phyloP scores from a whole-genome alignment of 192 early-diverging fungal genomes.

The Obelidium mucronatum region DNA sequence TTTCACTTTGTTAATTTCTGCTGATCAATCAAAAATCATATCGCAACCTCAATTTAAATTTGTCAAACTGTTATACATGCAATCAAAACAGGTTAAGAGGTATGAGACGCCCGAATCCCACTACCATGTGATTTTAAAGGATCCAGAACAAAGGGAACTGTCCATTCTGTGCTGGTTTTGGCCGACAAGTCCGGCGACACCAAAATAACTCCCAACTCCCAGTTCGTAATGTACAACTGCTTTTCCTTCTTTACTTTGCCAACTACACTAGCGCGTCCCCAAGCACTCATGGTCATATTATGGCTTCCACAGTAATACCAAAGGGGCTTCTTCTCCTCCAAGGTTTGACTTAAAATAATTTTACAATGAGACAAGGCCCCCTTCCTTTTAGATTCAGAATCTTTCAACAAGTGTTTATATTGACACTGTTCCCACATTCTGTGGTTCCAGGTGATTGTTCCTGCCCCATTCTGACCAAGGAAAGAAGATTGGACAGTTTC shows the following conservation, averaged over 20 bases:
- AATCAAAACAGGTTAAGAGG: neutral
- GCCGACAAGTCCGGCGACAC: neutral
- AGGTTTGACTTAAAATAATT: constrained; percentile 19
- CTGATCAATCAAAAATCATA: too few relatives aligned
- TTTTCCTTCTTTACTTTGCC: constrained; percentile 14
- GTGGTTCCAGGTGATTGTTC: constrained; percentile 35
- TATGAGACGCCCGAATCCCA: neutral
- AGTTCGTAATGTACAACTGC: constrained; percentile 11
- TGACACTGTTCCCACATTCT: constrained; percentile 7
- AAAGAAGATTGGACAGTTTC: constrained; percentile 30
- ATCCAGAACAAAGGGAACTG: neutral
- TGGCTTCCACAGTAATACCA: constrained; percentile 30
- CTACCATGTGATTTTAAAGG: neutral
- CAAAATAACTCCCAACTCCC: constrained; percentile 26
- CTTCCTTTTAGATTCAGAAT: constrained; percentile 16
- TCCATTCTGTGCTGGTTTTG: neutral
- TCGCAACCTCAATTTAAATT: too few relatives aligned
- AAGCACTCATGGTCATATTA: constrained; percentile 36
- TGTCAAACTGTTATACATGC: neutral
- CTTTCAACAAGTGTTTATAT: constrained; percentile 20
- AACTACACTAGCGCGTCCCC: constrained; percentile 11
- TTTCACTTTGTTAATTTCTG: too few relatives aligned
- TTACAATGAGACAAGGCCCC: constrained; percentile 42
- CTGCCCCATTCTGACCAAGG: constrained; percentile 32
- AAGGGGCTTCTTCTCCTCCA: neutral